Conservation (phyloP, 768 basidiomycete genomes). For the Panaeolus papilionaceus region DNA sequence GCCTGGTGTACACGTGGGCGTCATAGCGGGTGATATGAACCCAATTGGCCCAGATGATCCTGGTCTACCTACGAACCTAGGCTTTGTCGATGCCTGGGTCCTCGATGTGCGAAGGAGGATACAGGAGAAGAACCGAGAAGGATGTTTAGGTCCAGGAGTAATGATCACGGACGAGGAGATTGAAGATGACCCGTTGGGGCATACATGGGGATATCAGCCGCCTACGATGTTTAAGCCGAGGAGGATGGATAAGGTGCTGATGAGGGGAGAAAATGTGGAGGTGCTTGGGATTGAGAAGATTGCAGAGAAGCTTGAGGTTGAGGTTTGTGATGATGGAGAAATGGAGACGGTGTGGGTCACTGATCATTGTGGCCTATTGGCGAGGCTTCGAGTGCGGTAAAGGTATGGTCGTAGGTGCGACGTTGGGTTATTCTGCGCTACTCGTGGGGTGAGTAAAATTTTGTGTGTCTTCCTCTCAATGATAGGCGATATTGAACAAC, state of each 20-base stretch:
- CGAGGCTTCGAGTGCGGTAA: background rate
- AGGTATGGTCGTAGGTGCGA: background rate
- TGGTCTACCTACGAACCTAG: constrained; percentile 19
- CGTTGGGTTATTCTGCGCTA: background rate
- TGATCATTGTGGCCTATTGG: constrained; percentile 2
- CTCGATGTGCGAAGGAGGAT: background rate
- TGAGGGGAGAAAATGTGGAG: constrained; percentile 13
- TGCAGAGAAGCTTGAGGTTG: constrained; percentile 21
- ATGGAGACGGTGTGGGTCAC: background rate
- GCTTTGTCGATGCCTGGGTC: constrained; percentile 24
- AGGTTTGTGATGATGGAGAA: background rate
- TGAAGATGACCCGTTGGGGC: constrained; percentile 12
- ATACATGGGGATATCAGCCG: constrained; percentile 29
- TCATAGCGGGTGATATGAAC: constrained; percentile 30
- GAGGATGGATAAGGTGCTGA: constrained; percentile 28
- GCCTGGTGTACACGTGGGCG: constrained; percentile 20
- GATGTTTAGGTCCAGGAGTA: background rate
- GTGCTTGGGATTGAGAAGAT: constrained; percentile 19
- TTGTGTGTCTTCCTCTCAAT: background rate
- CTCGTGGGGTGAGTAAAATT: background rate
- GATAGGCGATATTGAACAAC: background rate
- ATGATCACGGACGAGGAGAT: constrained; percentile 2
- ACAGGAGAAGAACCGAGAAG: background rate
- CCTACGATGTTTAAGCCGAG: constrained; percentile 15
- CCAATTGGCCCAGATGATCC: constrained; percentile 26